Conservation (phyloP, 2,329 filamentous ascomycete species). For the Westerdykella sp. region DNA sequence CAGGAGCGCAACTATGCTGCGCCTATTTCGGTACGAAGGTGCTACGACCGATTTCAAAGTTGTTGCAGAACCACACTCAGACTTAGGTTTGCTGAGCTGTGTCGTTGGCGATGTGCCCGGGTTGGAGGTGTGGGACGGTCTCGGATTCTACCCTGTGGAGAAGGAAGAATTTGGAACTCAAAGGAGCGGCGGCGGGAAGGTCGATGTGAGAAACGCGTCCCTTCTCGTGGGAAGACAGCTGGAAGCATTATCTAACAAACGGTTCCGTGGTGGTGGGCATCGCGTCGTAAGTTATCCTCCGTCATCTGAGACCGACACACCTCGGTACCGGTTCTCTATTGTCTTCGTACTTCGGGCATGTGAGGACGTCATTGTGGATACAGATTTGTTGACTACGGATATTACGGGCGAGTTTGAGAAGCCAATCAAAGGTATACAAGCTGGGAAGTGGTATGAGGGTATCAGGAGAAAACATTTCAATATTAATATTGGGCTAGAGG, state of each 20-base stretch:
- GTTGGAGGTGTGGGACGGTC: conserved; percentile 30
- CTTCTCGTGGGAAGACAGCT: conserved; percentile 29
- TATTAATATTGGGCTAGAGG: conserved; percentile 30
- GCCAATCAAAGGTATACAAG: conserved; percentile 21
- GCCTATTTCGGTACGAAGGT: conserved; percentile 33
- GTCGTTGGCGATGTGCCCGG: conserved; percentile 35
- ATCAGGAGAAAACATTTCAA: conserved; percentile 32
- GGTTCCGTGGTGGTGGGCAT: conserved; percentile 31
- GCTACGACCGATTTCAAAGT: conserved; percentile 23
- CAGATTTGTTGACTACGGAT: conserved; percentile 19
- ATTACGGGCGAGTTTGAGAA: conserved; percentile 26
- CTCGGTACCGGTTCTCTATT: conserved; percentile 29
- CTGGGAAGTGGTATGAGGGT: conserved; percentile 26
- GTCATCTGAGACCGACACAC: neutral
- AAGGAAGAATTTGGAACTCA: conserved; percentile 11
- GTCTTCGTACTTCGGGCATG: conserved; percentile 35
- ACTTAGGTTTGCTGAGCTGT: conserved; percentile 30
- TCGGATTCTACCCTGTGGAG: conserved; percentile 24
- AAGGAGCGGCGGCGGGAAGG: neutral
- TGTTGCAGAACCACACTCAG: conserved; percentile 34
- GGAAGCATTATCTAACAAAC: conserved; percentile 21
- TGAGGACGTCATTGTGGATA: conserved; percentile 21
- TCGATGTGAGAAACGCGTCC: conserved; percentile 14
- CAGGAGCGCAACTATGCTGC: conserved; percentile 33
- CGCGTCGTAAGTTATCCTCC: conserved; percentile 27